Percentiles rank a stretch among this genome's conserved stretches.
These are phyloP conservation scores for Cardiospermum halicacabum DNA, from an alignment of 345 rosid species.

Conservation along the genomic window DNA sequence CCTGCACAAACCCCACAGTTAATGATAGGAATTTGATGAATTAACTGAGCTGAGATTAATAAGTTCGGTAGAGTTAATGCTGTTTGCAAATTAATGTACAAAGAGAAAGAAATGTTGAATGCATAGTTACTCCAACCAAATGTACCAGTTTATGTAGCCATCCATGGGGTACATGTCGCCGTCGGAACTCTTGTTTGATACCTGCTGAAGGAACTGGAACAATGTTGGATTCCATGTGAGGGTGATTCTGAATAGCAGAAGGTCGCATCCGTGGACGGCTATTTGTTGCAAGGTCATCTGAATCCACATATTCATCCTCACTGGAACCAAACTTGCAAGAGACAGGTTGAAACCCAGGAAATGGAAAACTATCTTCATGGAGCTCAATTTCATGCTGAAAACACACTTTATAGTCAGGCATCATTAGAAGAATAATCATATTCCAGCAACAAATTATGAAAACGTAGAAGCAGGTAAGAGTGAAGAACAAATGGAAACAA, in stretches of 20 bases:
- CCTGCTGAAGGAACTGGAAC: constrained; percentile 42
- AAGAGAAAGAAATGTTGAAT: constrained; percentile 1
- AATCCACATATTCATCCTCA: constrained; percentile 83
- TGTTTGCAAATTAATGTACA: constrained; percentile 6
- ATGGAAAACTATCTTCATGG: constrained; percentile 64
- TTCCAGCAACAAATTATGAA: not conserved
- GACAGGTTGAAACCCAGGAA: constrained; percentile 59
- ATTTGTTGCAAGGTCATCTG: constrained; percentile 73
- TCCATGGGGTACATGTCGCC: constrained; percentile 50
- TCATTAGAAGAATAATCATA: not conserved
- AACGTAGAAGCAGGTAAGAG: not conserved
- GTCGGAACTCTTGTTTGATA: constrained; percentile 66
- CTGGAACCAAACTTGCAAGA: constrained; percentile 74
- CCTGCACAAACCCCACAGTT: constrained; percentile 42
- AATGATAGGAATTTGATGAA: not conserved
- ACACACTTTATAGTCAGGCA: not conserved
- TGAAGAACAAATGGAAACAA: not conserved
- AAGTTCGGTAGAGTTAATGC: not conserved
- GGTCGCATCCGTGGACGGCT: constrained; percentile 47
- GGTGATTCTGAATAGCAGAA: constrained; percentile 38
- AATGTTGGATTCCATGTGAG: constrained; percentile 40
- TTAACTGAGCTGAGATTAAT: not conserved
- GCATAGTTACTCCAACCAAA: not conserved
- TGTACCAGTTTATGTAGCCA: constrained; percentile 90
- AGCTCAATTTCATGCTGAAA: constrained; percentile 84